Base-by-base conservation (phyloP, 768 basidiomycete genomes). In the Lentinula edodes region DNA sequence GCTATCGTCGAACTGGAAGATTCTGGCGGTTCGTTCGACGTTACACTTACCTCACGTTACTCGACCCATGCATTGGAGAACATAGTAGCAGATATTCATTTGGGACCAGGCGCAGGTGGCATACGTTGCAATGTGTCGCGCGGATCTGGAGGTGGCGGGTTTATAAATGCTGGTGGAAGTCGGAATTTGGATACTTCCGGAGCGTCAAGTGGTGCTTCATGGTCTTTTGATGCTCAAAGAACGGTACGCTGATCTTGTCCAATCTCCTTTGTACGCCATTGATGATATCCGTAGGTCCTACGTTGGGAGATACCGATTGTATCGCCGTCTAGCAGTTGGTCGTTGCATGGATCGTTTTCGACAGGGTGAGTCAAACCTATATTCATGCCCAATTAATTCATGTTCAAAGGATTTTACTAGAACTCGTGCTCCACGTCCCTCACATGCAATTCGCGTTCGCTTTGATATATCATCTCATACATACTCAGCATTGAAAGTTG, bases 401-500 rank as follows among this genome's bases (percentile, higher is more conserved):
- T 46, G 15, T 28, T 48, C n/a, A 45, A 48, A 18, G 36, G 53
- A 9, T 38, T 13, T 41, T 56, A 45, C 23, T 62, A 62, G 62
- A 78, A 74, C 48, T 70, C 68, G 51, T 63, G 66, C 60, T 65
- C 71, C 81, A 54, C 82, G 90, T 51, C 91, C 91, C 9, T 84
- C 91, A 6, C 90, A 85, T 58, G 87, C 91, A 2, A 78, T 95
- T 57, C 83, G 85, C 66, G 78, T 93, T 52, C 76, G 76, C 18
- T 96, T 93, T 71, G 83, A 86, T 46, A 80, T 94, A 34, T 82
- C 86, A 23, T 82, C 84, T 13, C 76, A 90, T 68, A 87, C 86
- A 39, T 91, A 88, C 71, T 93, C 92, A 6, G 81, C 89, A 18
- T 76, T 96, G 51, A 91, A 90, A 67, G 87, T 96, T 4, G 91